These are phyloP conservation scores for Aspergillus ibericus DNA, from an alignment of 2,329 filamentous ascomycete species.

Conservation along the genomic window DNA sequence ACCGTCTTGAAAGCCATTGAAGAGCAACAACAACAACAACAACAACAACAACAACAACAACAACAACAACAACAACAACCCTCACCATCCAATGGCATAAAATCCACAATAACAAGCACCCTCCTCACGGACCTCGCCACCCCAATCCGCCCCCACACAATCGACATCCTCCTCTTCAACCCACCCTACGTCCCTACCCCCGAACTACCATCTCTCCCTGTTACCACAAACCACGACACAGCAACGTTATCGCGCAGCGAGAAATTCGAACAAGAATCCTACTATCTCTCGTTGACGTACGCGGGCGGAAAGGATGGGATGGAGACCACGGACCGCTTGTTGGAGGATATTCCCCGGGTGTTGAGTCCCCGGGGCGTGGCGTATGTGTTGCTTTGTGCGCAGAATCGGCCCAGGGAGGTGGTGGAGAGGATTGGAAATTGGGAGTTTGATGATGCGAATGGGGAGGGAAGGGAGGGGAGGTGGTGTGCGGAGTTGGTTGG, in stretches of 20 bases:
- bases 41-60: background rate
- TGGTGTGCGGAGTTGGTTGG: constrained; percentile 81
- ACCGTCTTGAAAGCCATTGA: constrained; percentile 61
- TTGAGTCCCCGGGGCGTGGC: constrained; percentile 72
- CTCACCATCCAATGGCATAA: background rate
- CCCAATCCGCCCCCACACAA: constrained; percentile 56
- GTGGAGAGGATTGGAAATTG: constrained; percentile 62
- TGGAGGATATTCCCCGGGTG: constrained; percentile 66
- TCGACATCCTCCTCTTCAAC: constrained; percentile 93
- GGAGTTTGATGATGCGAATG: constrained; percentile 37
- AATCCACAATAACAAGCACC: constrained; percentile 56
- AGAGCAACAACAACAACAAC: constrained; percentile 25
- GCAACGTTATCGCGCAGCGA: constrained; percentile 24
- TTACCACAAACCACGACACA: constrained; percentile 4
- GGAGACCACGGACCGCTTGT: constrained; percentile 82
- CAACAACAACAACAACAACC: too few relatives aligned
- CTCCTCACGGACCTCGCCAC: constrained; percentile 69
- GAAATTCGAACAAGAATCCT: constrained; percentile 75
- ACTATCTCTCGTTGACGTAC: constrained; percentile 81
- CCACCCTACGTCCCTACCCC: constrained; percentile 93
- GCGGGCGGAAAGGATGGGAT: constrained; percentile 88
- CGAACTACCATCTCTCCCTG: constrained; percentile 61
- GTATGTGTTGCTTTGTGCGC: constrained; percentile 85
- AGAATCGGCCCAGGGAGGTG: constrained; percentile 80
- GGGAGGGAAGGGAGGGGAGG: constrained; percentile 27